These are phyloP conservation scores for Vanilla planifolia DNA, from an alignment of 106 monocot genomes.

Conservation along the genomic window DNA sequence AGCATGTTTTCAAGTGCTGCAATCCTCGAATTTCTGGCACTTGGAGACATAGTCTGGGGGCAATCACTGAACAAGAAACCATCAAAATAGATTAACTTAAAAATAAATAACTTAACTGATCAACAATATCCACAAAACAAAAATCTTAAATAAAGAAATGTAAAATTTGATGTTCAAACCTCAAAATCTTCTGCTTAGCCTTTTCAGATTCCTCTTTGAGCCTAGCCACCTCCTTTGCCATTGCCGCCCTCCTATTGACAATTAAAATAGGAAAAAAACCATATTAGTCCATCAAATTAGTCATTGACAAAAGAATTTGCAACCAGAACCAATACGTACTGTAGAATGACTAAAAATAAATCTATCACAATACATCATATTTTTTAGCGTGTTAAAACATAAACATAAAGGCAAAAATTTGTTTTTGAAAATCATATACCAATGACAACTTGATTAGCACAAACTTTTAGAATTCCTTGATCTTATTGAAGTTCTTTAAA, in stretches of 20 bases:
- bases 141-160: neutral
- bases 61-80: conserved; percentile 31
- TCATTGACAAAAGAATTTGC: neutral
- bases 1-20: conserved; percentile 91
- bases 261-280: neutral
- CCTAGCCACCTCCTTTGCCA: conserved; percentile 77
- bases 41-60: conserved; percentile 82
- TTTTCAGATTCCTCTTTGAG: conserved; percentile 78
- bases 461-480: too few relatives aligned
- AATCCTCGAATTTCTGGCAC: conserved; percentile 86
- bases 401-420: too few relatives aligned
- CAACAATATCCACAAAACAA: too few relatives aligned
- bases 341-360: too few relatives aligned
- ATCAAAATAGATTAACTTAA: conserved; percentile 13
- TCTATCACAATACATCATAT: too few relatives aligned
- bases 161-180: conserved; percentile 22
- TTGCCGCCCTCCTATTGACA: conserved; percentile 59
- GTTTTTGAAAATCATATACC: too few relatives aligned
- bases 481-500: too few relatives aligned
- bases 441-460: too few relatives aligned
- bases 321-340: neutral
- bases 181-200: conserved; percentile 45
- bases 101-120: too few relatives aligned
- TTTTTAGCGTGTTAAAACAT: too few relatives aligned
- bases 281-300: neutral